These are phyloP conservation scores for Parathielavia appendiculata DNA, from an alignment of 495 filamentous ascomycete genomes.

Conservation along the genomic window DNA sequence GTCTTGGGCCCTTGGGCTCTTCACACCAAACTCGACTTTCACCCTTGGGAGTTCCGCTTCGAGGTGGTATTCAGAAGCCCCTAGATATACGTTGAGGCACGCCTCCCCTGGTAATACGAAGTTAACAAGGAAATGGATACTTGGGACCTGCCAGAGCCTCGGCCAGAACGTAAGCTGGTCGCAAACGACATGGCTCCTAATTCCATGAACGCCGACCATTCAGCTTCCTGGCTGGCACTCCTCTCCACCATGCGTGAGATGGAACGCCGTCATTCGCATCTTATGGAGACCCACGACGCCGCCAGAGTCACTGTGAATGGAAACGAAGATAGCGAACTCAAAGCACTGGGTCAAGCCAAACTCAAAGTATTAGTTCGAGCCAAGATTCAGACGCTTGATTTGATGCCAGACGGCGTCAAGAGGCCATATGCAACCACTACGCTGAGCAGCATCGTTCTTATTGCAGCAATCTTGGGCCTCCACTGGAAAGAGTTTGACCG, in stretches of 20 bases:
- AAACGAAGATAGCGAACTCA: no score
- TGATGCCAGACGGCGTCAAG: conserved; percentile 22
- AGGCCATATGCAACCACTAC: conserved; percentile 38
- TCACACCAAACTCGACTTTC: background rate
- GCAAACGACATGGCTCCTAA: background rate
- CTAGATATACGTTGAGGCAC: background rate
- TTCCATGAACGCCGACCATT: background rate
- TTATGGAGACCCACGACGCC: no score
- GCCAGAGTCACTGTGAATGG: no score
- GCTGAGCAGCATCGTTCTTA: conserved; percentile 35
- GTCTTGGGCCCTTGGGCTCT: conserved; percentile 3
- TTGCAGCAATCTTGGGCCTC: conserved; percentile 35
- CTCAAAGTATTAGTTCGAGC: background rate
- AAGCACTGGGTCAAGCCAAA: no score
- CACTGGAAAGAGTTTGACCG: conserved; percentile 37
- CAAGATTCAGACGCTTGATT: background rate
- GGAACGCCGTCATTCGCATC: background rate
- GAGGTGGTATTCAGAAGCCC: background rate
- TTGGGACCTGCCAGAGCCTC: background rate
- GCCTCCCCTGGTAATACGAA: no score
- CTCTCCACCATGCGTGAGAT: background rate
- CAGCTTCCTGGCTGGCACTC: background rate
- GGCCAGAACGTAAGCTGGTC: no score
- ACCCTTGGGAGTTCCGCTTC: conserved; percentile 7
- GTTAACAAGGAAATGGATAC: background rate